These are phyloP conservation scores for Fistulinella prunicolor DNA, from an alignment of 768 basidiomycete genomes.

Conservation along the genomic window DNA sequence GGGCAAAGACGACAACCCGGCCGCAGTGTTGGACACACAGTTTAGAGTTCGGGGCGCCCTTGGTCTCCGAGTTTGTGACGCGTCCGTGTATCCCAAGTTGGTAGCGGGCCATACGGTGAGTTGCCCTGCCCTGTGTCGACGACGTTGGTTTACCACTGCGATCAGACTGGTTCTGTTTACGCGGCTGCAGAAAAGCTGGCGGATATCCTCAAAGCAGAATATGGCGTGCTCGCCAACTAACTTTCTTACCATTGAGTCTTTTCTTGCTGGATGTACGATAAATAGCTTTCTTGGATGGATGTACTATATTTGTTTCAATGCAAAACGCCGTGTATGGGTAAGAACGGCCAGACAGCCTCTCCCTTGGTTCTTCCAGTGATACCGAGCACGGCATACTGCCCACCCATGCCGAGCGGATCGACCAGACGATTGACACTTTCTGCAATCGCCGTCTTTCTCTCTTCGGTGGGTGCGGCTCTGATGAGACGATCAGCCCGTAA, in stretches of 20 bases:
- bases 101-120: constrained; percentile 46
- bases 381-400: constrained; percentile 80
- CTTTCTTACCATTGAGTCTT: no score
- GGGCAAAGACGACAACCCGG: constrained; percentile 37
- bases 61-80: constrained; percentile 46
- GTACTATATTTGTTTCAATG: neutral
- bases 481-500: constrained; percentile 63
- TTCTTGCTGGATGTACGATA: no score
- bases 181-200: constrained; percentile 37
- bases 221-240: neutral
- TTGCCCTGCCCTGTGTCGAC: neutral
- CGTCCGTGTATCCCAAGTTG: constrained; percentile 43
- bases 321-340: neutral
- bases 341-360: constrained; percentile 33
- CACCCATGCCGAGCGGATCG: constrained; percentile 82
- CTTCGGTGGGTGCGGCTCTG: constrained; percentile 45
- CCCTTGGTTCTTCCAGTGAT: constrained; percentile 26
- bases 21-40: constrained; percentile 43
- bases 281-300: no score
- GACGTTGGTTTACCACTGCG: neutral
- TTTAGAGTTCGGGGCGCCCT: constrained; percentile 42
- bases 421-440: constrained; percentile 69
- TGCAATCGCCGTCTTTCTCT: constrained; percentile 51
- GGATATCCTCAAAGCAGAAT: constrained; percentile 31
- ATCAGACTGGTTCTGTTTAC: constrained; percentile 28